phyloP scores from a whole-genome alignment of 2,329 filamentous ascomycete genomes.

The Boeremia exigua region DNA sequence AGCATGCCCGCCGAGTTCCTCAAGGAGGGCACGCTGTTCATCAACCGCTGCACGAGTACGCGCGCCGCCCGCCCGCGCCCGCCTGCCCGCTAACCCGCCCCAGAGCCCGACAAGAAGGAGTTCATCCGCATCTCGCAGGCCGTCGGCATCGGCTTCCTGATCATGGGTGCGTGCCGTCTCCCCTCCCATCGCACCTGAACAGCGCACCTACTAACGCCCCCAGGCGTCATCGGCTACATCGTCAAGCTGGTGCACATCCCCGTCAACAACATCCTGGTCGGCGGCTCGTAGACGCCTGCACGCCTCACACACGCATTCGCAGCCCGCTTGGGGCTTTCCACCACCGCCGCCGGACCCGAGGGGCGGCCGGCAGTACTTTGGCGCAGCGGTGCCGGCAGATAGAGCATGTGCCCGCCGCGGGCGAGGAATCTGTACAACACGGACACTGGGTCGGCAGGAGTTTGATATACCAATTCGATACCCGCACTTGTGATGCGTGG shows the following conservation, averaged over 20 bases:
- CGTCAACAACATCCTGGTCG: conserved; percentile 61
- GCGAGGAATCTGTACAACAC: conserved; percentile 42
- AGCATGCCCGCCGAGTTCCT: conserved; percentile 51
- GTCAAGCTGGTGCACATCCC: conserved; percentile 62
- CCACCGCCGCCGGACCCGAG: no score
- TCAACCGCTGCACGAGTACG: conserved; percentile 56
- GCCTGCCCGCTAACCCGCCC: conserved; percentile 36
- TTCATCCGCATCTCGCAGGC: conserved; percentile 57
- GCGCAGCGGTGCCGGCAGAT: no score
- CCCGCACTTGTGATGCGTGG: conserved; percentile 18
- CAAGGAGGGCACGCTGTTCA: conserved; percentile 57
- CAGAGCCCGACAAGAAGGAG: conserved; percentile 52
- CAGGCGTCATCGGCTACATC: conserved; percentile 57
- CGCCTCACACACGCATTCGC: conserved; percentile 20
- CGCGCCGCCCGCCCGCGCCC: not conserved
- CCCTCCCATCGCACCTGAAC: not conserved
- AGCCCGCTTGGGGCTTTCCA: conserved; percentile 15
- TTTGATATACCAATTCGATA: conserved; percentile 44
- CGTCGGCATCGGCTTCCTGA: conserved; percentile 59
- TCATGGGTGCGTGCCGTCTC: conserved; percentile 50
- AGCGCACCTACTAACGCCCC: not conserved
- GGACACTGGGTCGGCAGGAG: conserved; percentile 43
- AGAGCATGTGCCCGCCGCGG: conserved; percentile 4
- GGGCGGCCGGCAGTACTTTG: no score
- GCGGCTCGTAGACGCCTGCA: conserved; percentile 41